A percentile compares a stretch with the other conserved stretches of the same genome.
phyloP scores from a whole-genome alignment of 129 eudicot species.

The Chrysanthemum seticuspe region DNA sequence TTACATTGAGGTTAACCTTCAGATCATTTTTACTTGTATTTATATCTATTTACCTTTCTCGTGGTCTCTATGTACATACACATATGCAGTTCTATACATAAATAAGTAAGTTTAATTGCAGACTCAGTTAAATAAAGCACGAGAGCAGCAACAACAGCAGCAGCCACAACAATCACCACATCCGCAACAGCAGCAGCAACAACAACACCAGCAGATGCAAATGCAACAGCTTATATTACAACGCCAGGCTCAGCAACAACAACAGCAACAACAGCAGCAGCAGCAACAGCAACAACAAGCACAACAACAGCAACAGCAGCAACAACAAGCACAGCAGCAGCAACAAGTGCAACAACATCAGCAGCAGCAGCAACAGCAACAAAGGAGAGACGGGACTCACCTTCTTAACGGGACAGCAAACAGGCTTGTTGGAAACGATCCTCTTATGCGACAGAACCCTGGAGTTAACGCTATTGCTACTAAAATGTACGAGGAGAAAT shows the following conservation, averaged over 20 bases:
- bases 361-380: constrained; percentile 74
- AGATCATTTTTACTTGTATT: background rate
- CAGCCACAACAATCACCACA: constrained; percentile 58
- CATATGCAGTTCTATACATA: background rate
- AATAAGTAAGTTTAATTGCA: constrained; percentile 25
- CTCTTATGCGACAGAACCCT: constrained; percentile 78
- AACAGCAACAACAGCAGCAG: constrained; percentile 56
- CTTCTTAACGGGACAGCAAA: constrained; percentile 70
- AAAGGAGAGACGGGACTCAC: constrained; percentile 84
- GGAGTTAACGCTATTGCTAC: constrained; percentile 90
- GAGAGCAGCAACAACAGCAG: constrained; percentile 92
- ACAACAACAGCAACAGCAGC: constrained; percentile 60
- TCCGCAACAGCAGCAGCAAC: constrained; percentile 69
- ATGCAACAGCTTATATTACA: constrained; percentile 69
- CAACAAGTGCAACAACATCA: constrained; percentile 62
- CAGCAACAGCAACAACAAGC: constrained; percentile 69
- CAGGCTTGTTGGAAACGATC: constrained; percentile 78
- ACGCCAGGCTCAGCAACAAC: constrained; percentile 65
- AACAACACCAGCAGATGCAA: constrained; percentile 63
- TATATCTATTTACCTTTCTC: background rate
- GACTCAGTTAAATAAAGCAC: constrained; percentile 86
- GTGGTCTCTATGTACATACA: background rate
- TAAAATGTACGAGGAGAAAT: constrained; percentile 87
- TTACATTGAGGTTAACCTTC: constrained; percentile 82
- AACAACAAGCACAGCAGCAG: constrained; percentile 60